Conservation (phyloP, 2,329 filamentous ascomycete genomes). For the Curvularia lunata region DNA sequence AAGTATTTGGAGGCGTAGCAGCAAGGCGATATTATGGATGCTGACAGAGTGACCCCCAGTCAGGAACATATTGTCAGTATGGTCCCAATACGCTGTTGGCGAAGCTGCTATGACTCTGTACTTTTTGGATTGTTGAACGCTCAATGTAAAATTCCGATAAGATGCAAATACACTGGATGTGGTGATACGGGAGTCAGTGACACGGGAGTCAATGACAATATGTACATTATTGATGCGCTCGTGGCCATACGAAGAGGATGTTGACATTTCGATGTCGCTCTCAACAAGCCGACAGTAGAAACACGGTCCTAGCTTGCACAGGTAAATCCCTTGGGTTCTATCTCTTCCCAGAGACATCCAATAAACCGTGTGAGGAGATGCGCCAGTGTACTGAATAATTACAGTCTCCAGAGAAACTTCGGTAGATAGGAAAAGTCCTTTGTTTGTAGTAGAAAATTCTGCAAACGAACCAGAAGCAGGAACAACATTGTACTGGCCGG, state of each 20-base stretch:
- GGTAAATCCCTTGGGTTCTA: background rate
- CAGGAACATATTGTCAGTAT: background rate
- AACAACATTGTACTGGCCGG: background rate
- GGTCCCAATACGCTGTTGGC: background rate
- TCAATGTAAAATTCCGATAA: background rate
- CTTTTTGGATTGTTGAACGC: background rate
- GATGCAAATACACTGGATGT: background rate
- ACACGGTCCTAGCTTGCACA: background rate
- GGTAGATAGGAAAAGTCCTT: background rate
- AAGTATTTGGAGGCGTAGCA: background rate
- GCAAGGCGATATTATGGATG: background rate
- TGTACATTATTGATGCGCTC: background rate
- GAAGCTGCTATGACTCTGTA: background rate
- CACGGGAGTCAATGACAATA: background rate
- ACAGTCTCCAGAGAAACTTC: background rate
- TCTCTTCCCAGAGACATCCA: background rate
- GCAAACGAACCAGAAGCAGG: background rate
- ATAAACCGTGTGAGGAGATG: background rate
- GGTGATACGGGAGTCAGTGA: background rate
- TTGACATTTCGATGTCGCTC: background rate
- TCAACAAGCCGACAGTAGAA: background rate
- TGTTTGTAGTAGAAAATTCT: background rate
- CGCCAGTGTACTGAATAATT: background rate
- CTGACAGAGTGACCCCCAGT: background rate
- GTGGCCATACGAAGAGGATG: background rate